Percentiles rank a stretch among this genome's conserved stretches.
Evolutionary conservation across 306 rosid species (phyloP).

Genomic region (Castanea mollissima): DNA sequence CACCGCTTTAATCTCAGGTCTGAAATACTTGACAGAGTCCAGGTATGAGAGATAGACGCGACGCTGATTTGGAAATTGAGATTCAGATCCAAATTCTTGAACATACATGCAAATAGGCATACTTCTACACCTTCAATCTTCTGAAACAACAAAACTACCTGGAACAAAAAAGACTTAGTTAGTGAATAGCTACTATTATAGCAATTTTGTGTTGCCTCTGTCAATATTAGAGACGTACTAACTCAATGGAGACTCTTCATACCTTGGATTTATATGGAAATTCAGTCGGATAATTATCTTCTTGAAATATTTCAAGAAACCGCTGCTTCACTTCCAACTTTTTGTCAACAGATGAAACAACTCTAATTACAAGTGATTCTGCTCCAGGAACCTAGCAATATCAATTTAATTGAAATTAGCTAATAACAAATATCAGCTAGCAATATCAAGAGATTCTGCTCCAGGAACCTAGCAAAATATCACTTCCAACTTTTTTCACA

Average conservation of each 20-base stretch:
- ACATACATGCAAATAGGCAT: conserved; percentile 97
- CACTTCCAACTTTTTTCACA: too few species aligned
- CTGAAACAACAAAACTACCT: conserved; percentile 93
- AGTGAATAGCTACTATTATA: neutral
- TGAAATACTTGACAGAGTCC: conserved; percentile 96
- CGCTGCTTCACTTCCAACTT: conserved; percentile 94
- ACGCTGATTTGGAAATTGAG: conserved; percentile 90
- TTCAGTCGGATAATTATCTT: conserved; percentile 92
- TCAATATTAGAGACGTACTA: neutral
- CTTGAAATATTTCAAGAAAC: conserved; percentile 90
- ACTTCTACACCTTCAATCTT: conserved; percentile 99
- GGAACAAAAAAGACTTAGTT: conserved; percentile 10
- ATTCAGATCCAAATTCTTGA: conserved; percentile 96
- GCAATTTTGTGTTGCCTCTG: neutral
- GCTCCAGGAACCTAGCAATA: conserved; percentile 84
- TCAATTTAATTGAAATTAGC: conserved; percentile 25
- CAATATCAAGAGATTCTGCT: too few species aligned
- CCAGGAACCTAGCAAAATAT: too few species aligned
- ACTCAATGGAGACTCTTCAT: conserved; percentile 2
- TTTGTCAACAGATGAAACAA: conserved; percentile 96
- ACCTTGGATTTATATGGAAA: conserved; percentile 98
- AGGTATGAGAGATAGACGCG: conserved; percentile 95
- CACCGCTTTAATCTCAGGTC: conserved; percentile 86
- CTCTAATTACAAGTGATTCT: conserved; percentile 83
- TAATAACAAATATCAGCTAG: neutral